Evolutionary conservation across 495 filamentous ascomycete genomes (phyloP), one percentile per base, ranked within the genome.

Genomic region (Wilcoxina mikolae): DNA sequence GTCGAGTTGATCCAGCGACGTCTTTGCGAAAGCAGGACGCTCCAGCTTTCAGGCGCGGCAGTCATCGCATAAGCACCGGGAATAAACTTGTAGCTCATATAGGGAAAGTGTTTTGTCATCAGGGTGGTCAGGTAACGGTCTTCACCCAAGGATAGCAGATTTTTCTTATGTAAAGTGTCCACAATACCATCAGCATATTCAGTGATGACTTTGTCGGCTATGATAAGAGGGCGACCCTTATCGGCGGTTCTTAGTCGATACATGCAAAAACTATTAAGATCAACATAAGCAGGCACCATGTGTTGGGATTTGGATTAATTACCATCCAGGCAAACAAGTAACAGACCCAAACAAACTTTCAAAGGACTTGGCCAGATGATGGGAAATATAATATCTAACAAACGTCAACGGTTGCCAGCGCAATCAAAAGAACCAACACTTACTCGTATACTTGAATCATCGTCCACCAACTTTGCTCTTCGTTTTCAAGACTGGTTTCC

Each of bases 1-100:
- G 91, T 99, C 27, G 90, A 95, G 71, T 99, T 99, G 69, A 99
- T 99, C 91, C 91, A 98, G 65, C 91, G 83, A 69, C 91, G 89
- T 71, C 91, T 87, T 68, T 99, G 91, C 9, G 91, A 99, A 62
- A 99, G 73, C 76, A 99, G 94, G 41, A 99, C 85, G 22, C 75
- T 72, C 81, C 87, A 96, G 56, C 80, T 84, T 61, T 96, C 93
- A 0, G 91, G 91, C 11, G 91, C 91, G 58, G 95, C 84, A 9
- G 91, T 99, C 84, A 85, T 94, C 15, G 91, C 91, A 66, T 95
- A 85, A 17, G 89, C 86, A 45, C 74, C 72, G 74, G 86, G 88
- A 65, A 91, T 85, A 65, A 93, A 99, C 75, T 99, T 99, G 51
- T 89, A 95, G 78, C 94, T 95, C 75, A 87, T 95, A 70, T 82